A percentile compares a stretch with the other conserved stretches of the same genome.
Conservation (phyloP, 805 yeast species). For the Suhomyces vadensis region DNA sequence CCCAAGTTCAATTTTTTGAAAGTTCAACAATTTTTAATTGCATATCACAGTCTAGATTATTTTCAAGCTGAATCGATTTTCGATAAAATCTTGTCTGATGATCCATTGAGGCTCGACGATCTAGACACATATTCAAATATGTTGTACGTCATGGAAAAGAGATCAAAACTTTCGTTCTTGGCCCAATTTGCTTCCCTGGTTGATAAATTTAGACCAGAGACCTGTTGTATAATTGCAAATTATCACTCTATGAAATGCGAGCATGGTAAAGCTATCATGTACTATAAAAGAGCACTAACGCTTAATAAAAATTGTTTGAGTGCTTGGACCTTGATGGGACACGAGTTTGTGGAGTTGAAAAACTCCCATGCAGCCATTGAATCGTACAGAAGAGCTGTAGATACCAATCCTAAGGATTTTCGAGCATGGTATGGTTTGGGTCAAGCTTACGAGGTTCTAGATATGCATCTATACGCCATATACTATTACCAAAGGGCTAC, state of each 20-base stretch:
- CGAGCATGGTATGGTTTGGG: conserved; percentile 99
- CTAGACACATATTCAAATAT: conserved; percentile 93
- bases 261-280: conserved; percentile 92
- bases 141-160: conserved; percentile 88
- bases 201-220: conserved; percentile 88
- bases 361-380: conserved; percentile 98
- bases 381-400: conserved; percentile 90
- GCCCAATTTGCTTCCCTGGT: conserved; percentile 83
- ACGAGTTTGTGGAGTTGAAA: conserved; percentile 93
- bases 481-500: conserved; percentile 93
- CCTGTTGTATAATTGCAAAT: conserved; percentile 92
- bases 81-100: conserved; percentile 68
- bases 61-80: conserved; percentile 75
- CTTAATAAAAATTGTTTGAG: conserved; percentile 77
- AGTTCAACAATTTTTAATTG: conserved; percentile 78
- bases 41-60: conserved; percentile 85
- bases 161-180: conserved; percentile 76
- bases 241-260: conserved; percentile 89
- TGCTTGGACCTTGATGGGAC: conserved; percentile 99
- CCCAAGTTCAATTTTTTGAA: conserved; percentile 75
- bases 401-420: conserved; percentile 83
- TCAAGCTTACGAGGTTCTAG: conserved; percentile 95
- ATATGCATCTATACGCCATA: conserved; percentile 89
- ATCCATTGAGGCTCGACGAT: conserved; percentile 88
- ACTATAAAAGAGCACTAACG: conserved; percentile 84